Percentiles rank a stretch among this genome's conserved stretches.
phyloP scores from a whole-genome alignment of 208 protist genomes.

The Trypanosoma scelopori region DNA sequence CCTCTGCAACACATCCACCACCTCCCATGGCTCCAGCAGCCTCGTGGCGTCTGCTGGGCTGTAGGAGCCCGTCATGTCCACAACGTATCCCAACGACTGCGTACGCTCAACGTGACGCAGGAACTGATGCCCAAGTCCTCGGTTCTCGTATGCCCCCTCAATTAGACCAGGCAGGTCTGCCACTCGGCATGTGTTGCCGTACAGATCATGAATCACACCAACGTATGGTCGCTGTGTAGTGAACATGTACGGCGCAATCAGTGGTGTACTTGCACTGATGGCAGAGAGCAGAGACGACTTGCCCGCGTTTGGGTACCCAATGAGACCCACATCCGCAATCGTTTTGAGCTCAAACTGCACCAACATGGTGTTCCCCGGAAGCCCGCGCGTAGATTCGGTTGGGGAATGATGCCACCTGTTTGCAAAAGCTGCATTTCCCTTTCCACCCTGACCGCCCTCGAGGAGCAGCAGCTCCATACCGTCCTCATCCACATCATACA shows the following conservation, averaged over 20 bases:
- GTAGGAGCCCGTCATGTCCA: conserved; percentile 88
- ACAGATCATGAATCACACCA: conserved; percentile 81
- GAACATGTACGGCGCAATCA: conserved; percentile 88
- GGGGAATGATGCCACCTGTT: conserved; percentile 90
- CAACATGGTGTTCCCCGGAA: conserved; percentile 91
- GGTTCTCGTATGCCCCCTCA: conserved; percentile 90
- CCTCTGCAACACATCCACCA: conserved; percentile 65
- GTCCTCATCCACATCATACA: conserved; percentile 82
- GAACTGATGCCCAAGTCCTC: conserved; percentile 89
- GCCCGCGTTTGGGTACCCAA: conserved; percentile 92
- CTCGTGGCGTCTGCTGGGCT: conserved; percentile 30
- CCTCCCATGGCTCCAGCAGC: conserved; percentile 77
- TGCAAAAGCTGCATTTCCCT: conserved; percentile 89
- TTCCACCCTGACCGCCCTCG: conserved; percentile 89
- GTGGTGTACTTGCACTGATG: conserved; percentile 83
- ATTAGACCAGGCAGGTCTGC: conserved; percentile 92
- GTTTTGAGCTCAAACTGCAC: conserved; percentile 90
- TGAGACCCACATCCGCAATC: conserved; percentile 90
- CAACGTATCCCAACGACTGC: conserved; percentile 80
- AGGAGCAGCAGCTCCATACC: conserved; percentile 80
- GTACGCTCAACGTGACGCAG: conserved; percentile 92
- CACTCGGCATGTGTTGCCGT: conserved; percentile 79
- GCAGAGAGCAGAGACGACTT: conserved; percentile 92
- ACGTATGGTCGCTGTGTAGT: conserved; percentile 91
- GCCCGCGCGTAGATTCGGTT: conserved; percentile 83